Evolutionary conservation across 1,139 yeast genomes (phyloP), one percentile per base, ranked within the genome.

Genomic region (Blastobotrys illinoisensis): DNA sequence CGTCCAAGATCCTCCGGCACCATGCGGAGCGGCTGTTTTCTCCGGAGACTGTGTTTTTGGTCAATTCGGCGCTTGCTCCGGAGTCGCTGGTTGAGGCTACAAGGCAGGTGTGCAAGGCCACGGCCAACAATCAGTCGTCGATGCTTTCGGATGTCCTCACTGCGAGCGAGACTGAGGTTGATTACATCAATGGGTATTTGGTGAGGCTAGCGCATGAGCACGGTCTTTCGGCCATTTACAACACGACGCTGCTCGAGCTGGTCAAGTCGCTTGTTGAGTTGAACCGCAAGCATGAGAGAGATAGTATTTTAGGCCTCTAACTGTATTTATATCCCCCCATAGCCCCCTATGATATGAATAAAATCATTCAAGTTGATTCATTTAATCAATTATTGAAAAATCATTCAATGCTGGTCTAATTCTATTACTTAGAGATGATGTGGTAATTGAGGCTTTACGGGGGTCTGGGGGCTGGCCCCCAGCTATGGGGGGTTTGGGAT

Each of bases 121-220:
- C 85, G 21, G 77, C 79, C 0, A 69, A 75, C 49, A 93, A 90
- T 70, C 81, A 86, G 52, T 83, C 95, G 7, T 88, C 96, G 1
- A 93, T 91, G 98, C 78, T 96, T 63, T 89, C 87, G 61, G 98
- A 91, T 64, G 77, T 86, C 1, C 68, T 80, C 48, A 74, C 78
- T 59, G 73, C 82, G 53, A 77, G 83, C 59, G 76, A 74, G 23
- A 86, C 95, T 0, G 99, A 91, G 66, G 79, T 91, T 28, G 86
- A 85, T 57, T 86, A 79, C 68, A 83, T 91, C 57, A 91, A 89
- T 65, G 96, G 96, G 2, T 84, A 80, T 64, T 75, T 90, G 14
- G 79, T 77, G 5, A 67, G 63, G 13, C 70, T 83, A 55, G 96
- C 87, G 0, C 61, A 66, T 20, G 68, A 71, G 51, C 73, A 75